Percentiles rank a stretch among this genome's conserved stretches.
These are phyloP conservation scores for Hura crepitans DNA, from an alignment of 441 rosid species.

Conservation along the genomic window DNA sequence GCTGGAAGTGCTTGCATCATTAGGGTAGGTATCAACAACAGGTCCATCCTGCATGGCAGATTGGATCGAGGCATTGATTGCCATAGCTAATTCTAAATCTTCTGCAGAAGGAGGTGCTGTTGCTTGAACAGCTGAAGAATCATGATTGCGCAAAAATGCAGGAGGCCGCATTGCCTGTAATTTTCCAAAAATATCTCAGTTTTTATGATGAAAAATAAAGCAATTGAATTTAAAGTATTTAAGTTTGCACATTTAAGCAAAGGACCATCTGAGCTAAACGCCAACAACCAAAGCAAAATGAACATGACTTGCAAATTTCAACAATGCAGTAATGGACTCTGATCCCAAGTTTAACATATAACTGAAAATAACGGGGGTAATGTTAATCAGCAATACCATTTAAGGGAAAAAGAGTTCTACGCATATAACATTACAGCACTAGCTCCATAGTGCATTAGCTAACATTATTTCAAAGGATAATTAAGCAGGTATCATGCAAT, in stretches of 20 bases:
- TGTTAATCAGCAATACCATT: not conserved
- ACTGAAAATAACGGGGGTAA: no score
- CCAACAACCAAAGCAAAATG: not conserved
- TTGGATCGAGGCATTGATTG: slow-evolving; percentile 69
- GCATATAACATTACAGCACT: not conserved
- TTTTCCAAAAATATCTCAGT: slow-evolving; percentile 14
- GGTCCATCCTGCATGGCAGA: slow-evolving; percentile 40
- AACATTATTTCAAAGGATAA: no score
- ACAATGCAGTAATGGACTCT: not conserved
- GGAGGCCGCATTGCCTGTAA: slow-evolving; percentile 68
- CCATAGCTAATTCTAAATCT: slow-evolving; percentile 65
- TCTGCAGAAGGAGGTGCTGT: slow-evolving; percentile 61
- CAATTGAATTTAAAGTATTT: not conserved
- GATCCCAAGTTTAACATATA: not conserved
- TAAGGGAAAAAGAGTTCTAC: not conserved
- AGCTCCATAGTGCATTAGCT: no score
- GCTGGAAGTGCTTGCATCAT: slow-evolving; percentile 45
- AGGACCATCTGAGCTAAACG: not conserved
- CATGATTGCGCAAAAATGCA: slow-evolving; percentile 46
- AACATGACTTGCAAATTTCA: not conserved
- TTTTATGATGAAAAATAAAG: not conserved
- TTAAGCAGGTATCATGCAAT: not conserved
- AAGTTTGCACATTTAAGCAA: not conserved
- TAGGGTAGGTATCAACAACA: slow-evolving; percentile 29
- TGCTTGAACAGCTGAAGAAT: slow-evolving; percentile 39